Base-by-base conservation (phyloP, 805 yeast species). In the Kluyveromyces lactis region DNA sequence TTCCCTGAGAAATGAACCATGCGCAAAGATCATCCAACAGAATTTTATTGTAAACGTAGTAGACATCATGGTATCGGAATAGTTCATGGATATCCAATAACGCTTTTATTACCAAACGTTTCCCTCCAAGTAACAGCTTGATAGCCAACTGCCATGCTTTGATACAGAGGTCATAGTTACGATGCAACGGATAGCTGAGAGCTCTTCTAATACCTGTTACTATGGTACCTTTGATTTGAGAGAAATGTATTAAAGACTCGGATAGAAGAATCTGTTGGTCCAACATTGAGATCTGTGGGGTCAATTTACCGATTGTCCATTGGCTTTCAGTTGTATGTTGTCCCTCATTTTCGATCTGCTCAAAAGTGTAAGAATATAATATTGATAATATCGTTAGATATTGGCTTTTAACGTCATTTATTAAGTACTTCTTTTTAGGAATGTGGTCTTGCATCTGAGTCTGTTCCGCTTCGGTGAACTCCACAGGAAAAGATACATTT, bases 241-340 rank as follows among this genome's bases (percentile, higher is more conserved):
- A 50, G 19, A 38, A 18, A 34, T 53, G 56, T n/a, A 32, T 18
- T 8, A 31, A 3, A 16, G 42, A 40, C 6, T 51, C 58, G 15
- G 46, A 58, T 15, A 63, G 46, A 1, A 72, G 55, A 19, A 82
- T 47, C 47, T 72, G 76, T 12, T 74, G 63, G 56, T 87, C 97
- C 24, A 92, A 62, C 47, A 71, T 77, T 6, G 87, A 58, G 28
- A 90, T 60, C 51, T 86, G 92, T 1, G 97, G 95, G 0, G 79
- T 65, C 17, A 92, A 51, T 49, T 82, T 87, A 1, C 98, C 98
- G 4, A 92, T 72, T 0, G 90, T 79, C 98, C 98, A 92, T 0
- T 94, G 86, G 42, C 95, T 82, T 59, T 92, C 98, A 4, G 84
- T 77, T 13, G 77, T 86, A 38, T 77, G 74, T 13, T 69, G 76